Percentiles rank a stretch among this genome's conserved stretches.
phyloP scores from a whole-genome alignment of 202 grass and related monocot genomes.

The Bolboschoenoplectus hybrid region DNA sequence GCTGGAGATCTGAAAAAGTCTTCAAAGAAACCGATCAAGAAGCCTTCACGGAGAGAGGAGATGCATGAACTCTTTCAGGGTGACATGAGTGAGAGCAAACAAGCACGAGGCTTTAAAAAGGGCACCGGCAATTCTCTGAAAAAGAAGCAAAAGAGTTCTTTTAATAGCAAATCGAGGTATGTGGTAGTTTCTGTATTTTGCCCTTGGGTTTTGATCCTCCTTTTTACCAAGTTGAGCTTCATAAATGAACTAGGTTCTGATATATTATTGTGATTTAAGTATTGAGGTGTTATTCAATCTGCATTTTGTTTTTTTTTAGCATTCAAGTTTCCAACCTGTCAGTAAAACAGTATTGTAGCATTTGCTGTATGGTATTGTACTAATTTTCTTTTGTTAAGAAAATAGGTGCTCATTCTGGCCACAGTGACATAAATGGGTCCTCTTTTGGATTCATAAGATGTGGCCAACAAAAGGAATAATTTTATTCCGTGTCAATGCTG shows the following conservation, averaged over 20 bases:
- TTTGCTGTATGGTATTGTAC: not conserved
- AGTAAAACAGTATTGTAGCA: not conserved
- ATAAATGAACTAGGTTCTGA: not conserved
- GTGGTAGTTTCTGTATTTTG: slow-evolving; percentile 14
- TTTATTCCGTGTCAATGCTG: not conserved
- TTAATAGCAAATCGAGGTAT: slow-evolving; percentile 96
- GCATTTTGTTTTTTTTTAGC: not conserved
- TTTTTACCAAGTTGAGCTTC: not conserved
- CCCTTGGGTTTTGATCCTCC: not conserved
- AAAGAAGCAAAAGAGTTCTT: slow-evolving; percentile 76
- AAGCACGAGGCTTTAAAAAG: slow-evolving; percentile 61
- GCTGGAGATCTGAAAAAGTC: slow-evolving; percentile 56
- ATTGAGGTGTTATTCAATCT: not conserved
- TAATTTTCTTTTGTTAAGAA: not conserved
- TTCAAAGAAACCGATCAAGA: slow-evolving; percentile 54
- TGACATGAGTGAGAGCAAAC: slow-evolving; percentile 93
- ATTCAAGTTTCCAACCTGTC: not conserved
- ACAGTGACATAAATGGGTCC: slow-evolving; percentile 6
- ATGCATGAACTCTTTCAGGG: slow-evolving; percentile 89
- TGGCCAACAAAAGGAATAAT: not conserved
- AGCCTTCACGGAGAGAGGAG: slow-evolving; percentile 71
- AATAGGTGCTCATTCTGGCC: not conserved
- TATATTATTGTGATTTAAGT: slow-evolving; percentile 1
- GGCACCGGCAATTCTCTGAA: slow-evolving; percentile 38
- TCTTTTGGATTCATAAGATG: slow-evolving; percentile 10